These are phyloP conservation scores for Dalbergia cochinchinensis DNA, from an alignment of 306 rosid genomes.

Conservation along the genomic window DNA sequence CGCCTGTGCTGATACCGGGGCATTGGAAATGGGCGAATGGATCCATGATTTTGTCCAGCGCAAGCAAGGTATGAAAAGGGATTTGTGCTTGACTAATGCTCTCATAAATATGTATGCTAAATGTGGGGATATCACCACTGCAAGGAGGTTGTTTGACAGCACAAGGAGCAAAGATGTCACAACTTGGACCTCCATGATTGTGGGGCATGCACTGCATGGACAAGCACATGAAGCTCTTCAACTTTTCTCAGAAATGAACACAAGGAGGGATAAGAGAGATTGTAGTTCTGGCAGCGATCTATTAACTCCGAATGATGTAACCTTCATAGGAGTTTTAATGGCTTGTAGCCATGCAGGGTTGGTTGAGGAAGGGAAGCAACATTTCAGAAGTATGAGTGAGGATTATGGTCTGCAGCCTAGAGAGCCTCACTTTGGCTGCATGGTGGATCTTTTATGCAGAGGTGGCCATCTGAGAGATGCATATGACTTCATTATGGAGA, in stretches of 20 bases:
- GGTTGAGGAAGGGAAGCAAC: slow-evolving; percentile 68
- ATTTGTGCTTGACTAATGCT: slow-evolving; percentile 64
- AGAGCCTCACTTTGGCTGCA: slow-evolving; percentile 72
- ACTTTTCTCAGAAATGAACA: slow-evolving; percentile 46
- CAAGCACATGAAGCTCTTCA: slow-evolving; percentile 53
- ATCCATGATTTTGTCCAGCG: slow-evolving; percentile 49
- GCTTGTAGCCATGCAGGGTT: slow-evolving; percentile 78
- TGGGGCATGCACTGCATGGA: slow-evolving; percentile 74
- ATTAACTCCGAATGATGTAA: slow-evolving; percentile 59
- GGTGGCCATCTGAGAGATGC: slow-evolving; percentile 61
- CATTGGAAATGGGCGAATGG: slow-evolving; percentile 61
- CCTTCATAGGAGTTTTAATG: slow-evolving; percentile 73
- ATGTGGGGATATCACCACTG: slow-evolving; percentile 56
- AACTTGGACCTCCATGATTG: slow-evolving; percentile 75
- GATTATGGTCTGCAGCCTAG: slow-evolving; percentile 58
- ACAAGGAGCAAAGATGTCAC: slow-evolving; percentile 60
- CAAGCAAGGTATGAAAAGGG: slow-evolving; percentile 40
- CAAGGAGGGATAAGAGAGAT: slow-evolving; percentile 11
- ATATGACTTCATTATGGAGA: slow-evolving; percentile 57
- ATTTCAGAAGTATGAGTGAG: slow-evolving; percentile 64
- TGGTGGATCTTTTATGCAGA: slow-evolving; percentile 76
- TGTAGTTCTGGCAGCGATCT: slow-evolving; percentile 6
- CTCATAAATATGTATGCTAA: slow-evolving; percentile 69
- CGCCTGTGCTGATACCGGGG: slow-evolving; percentile 68
- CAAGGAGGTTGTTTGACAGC: slow-evolving; percentile 65